Evolutionary conservation across 2,329 filamentous ascomycete genomes (phyloP), one percentile per base, ranked within the genome.

Genomic region (Pseudogymnoascus verrucosus): DNA sequence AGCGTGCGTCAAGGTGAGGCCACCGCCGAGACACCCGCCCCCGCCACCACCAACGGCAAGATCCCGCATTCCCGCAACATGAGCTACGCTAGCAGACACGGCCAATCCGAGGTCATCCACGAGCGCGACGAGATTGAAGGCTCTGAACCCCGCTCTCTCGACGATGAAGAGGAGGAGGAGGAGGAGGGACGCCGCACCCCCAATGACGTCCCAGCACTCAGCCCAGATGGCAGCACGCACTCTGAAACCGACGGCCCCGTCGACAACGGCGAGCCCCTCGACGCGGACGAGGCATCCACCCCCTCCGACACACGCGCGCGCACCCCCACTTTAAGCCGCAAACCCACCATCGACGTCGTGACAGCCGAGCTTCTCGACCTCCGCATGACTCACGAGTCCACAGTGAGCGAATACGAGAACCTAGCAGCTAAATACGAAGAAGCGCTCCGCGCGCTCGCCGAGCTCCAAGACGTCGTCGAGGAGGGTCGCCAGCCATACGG

Each of bases 331-430:
- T 16, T 60, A 3, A 8, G 5, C 23, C 44, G 44, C 44, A 51
- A 51, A 28, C 44, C 44, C 23, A 51, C 44, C 44, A n/a, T 51
- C 44, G 93, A 98, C 71, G 88, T 82, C 40, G 89, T 98, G 42
- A 95, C 89, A 0, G 91, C 96, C 73, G 95, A 99, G 76, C 86
- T 99, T 1, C 84, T 96, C 64, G 91, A 95, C 70, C 84, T 99
- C 61, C 89, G 90, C 14, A 88, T 96, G 42, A 92, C 97, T 75
- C 95, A 99, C 70, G 93, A 98, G 74, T 80, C 83, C 7, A 93
- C 91, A 0, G 74, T 96, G 16, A 87, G 83, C 67, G 91, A 98
- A 64, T 93, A 88, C 70, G 90, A 96, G 67, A 77, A 86, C 54
- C 86, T 99, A 26, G 87, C 92, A 64, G 82, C 86, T 69, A 98